Percentiles rank a stretch among this genome's conserved stretches.
Conservation (phyloP, 2,329 filamentous ascomycete genomes). For the Fusarium longipes region DNA sequence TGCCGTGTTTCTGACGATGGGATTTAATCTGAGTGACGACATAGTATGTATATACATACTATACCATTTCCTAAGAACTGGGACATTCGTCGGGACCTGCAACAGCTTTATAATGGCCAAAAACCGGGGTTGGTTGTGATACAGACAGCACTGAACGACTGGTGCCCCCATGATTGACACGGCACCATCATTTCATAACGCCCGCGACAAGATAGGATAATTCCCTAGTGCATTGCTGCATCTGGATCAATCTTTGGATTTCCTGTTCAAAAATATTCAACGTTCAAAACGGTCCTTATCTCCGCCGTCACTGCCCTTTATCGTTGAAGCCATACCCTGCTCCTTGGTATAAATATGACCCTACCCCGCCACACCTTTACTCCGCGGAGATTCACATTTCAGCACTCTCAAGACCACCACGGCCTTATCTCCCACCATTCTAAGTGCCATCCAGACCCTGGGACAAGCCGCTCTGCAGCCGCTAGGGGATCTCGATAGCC, state of each 20-base stretch:
- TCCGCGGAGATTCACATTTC: constrained; percentile 46
- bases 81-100: neutral
- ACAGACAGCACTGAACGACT: constrained; percentile 1
- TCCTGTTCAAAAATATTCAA: constrained; percentile 1
- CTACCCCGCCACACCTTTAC: constrained; percentile 31
- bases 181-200: constrained; percentile 11
- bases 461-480: constrained; percentile 14
- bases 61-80: neutral
- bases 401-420: constrained; percentile 30
- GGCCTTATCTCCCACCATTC: constrained; percentile 40
- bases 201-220: constrained; percentile 31
- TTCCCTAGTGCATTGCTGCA: constrained; percentile 9
- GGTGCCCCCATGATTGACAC: constrained; percentile 19
- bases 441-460: constrained; percentile 24
- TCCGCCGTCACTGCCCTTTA: constrained; percentile 15
- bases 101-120: constrained; percentile 4
- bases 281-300: constrained; percentile 32
- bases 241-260: constrained; percentile 8
- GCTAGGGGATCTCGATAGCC: constrained; percentile 30
- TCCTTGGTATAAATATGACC: constrained; percentile 38
- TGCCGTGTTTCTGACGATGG: neutral
- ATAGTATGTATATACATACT: neutral
- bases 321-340: constrained; percentile 12
- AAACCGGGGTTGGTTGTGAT: neutral
- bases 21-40: neutral